These are phyloP conservation scores for Corchorus olitorius DNA, from an alignment of 345 rosid species.

Conservation along the genomic window DNA sequence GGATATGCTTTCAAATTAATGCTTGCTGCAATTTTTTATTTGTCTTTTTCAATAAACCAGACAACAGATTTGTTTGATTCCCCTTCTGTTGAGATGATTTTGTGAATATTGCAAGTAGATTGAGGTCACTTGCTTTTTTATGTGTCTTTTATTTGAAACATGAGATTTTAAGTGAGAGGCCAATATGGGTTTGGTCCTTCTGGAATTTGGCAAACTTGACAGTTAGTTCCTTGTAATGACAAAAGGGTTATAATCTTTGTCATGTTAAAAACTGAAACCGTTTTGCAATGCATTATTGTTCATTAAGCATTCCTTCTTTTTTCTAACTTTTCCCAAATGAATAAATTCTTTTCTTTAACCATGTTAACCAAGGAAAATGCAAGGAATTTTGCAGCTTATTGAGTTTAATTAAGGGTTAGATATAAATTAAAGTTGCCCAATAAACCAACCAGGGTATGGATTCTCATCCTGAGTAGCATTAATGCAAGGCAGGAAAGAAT, in stretches of 20 bases:
- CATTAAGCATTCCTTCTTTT: background rate
- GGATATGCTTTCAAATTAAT: background rate
- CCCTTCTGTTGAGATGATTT: background rate
- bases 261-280: background rate
- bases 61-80: background rate
- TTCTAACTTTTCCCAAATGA: background rate
- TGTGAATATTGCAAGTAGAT: too few species aligned
- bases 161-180: constrained; percentile 1
- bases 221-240: background rate
- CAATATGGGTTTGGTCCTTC: background rate
- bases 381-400: background rate
- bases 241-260: too few species aligned
- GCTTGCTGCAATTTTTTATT: background rate
- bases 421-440: too few species aligned
- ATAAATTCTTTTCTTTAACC: background rate
- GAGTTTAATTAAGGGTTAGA: background rate
- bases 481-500: background rate
- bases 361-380: background rate
- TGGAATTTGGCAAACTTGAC: constrained; percentile 4
- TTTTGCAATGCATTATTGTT: background rate
- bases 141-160: background rate
- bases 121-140: too few species aligned
- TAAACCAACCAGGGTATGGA: background rate
- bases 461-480: background rate
- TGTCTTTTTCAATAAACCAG: background rate